Conservation (phyloP, 202 grass and related monocot genomes). For the Schoenoplectus tabernaemontani region DNA sequence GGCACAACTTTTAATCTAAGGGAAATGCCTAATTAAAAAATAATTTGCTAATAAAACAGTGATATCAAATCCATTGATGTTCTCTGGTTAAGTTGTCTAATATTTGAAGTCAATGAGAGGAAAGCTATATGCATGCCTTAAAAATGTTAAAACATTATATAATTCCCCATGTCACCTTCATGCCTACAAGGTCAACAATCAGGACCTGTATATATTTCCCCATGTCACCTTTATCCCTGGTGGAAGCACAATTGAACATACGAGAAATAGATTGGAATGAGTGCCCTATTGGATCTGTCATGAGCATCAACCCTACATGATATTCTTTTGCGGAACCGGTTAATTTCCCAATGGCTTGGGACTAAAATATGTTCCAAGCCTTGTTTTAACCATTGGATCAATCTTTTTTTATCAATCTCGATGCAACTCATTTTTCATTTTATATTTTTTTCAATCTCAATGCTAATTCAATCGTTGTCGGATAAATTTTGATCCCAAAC, state of each 20-base stretch:
- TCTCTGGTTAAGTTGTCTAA: not conserved
- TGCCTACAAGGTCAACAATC: constrained; percentile 25
- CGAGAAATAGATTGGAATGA: constrained; percentile 10
- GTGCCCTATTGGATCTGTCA: constrained; percentile 19
- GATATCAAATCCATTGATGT: not conserved
- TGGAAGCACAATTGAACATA: not conserved
- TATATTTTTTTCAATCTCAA: too few relatives aligned
- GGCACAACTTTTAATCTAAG: not conserved
- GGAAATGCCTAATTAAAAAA: not conserved
- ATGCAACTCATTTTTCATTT: too few relatives aligned
- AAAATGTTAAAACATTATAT: not conserved
- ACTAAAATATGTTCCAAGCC: too few relatives aligned
- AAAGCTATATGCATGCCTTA: not conserved
- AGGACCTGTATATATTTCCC: not conserved
- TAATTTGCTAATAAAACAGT: not conserved
- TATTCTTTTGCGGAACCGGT: not conserved
- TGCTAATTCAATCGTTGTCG: too few relatives aligned
- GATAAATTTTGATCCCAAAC: too few relatives aligned
- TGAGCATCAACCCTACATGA: not conserved
- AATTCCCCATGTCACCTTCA: too few relatives aligned
- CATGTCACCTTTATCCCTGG: not conserved
- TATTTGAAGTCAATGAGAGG: not conserved
- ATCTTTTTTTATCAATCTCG: too few relatives aligned
- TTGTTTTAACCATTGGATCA: too few relatives aligned
- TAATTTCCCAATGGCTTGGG: too few relatives aligned